Evolutionary conservation across 768 basidiomycete species (phyloP).

Genomic region (Termitomyces sp.): DNA sequence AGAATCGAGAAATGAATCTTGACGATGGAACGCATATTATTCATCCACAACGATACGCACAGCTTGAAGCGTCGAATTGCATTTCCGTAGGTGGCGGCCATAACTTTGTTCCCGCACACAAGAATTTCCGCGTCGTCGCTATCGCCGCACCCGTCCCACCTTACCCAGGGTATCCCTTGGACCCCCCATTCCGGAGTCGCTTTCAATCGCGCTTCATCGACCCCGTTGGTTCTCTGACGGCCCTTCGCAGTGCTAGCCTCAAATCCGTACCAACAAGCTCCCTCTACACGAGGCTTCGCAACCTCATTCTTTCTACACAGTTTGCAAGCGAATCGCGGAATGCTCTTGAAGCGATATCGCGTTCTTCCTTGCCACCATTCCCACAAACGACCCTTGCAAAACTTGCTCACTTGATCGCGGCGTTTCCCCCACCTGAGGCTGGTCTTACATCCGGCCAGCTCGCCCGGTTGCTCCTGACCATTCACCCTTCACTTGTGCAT

Average conservation of each 20-base stretch:
- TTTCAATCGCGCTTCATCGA: slow-evolving; percentile 68
- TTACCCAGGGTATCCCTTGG: slow-evolving; percentile 59
- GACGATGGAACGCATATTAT: slow-evolving; percentile 70
- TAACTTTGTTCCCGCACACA: slow-evolving; percentile 59
- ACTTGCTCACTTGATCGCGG: slow-evolving; percentile 35
- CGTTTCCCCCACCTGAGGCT: slow-evolving; percentile 41
- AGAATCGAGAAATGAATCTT: slow-evolving; percentile 72
- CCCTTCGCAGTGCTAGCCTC: slow-evolving; percentile 22
- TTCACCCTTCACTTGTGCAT: slow-evolving; percentile 54
- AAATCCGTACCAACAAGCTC: slow-evolving; percentile 9
- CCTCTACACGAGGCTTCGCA: slow-evolving; percentile 41
- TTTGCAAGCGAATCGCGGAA: slow-evolving; percentile 55
- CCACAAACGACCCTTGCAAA: slow-evolving; percentile 60
- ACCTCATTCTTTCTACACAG: slow-evolving; percentile 58
- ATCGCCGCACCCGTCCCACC: slow-evolving; percentile 68
- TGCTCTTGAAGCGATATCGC: slow-evolving; percentile 47
- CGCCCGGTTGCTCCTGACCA: slow-evolving; percentile 45
- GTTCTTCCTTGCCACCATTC: slow-evolving; percentile 52
- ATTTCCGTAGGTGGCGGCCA: slow-evolving; percentile 29
- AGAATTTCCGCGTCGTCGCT: slow-evolving; percentile 63
- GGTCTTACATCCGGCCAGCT: slow-evolving; percentile 41
- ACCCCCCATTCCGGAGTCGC: slow-evolving; percentile 64
- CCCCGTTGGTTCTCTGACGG: slow-evolving; percentile 45
- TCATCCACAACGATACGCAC: slow-evolving; percentile 53
- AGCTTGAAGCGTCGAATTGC: slow-evolving; percentile 32